Base-by-base conservation (phyloP, 2,329 filamentous ascomycete genomes). In the Fusarium nurragi region DNA sequence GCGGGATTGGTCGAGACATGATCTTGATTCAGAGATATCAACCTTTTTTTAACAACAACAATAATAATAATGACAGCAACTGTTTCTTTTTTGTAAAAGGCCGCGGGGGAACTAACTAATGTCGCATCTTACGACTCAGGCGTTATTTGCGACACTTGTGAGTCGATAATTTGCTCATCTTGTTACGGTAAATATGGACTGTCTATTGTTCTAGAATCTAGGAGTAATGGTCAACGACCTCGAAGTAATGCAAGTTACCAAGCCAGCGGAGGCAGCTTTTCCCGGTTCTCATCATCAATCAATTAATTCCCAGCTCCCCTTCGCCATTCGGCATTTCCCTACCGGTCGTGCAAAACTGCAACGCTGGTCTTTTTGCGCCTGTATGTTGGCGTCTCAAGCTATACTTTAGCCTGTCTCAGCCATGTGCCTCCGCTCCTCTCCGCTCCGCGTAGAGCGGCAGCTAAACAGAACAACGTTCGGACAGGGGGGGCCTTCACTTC, bases 11-110 rank as follows among this genome's bases (percentile, higher is more conserved):
- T 59, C 57, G 18, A 44, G 52, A 47, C 14, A 38, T 34, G 48
- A 39, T 43, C 46, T 47, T 55, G 47, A 54, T 59, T 45, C 44
- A 59, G 41, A 69, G 68, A 70, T 70, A 70, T 70, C 68, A 65
- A 47, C 47, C 57, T 67, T 56, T 38, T 57, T 44, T 51, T 59
- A 54, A 58, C 49, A 51, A 50, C 18, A 50, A 48, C 18, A 63
- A 39, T 41, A 46, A 55, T 54, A 47, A 37, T 48, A 44, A 55
- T 57, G 47, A 53, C 46, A 52, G 45, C n/a, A 48, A 52, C 30
- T 28, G 41, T 47, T 60, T 37, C 16, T 41, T 43, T 43, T 58
- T 45, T n/a, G 47, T 41, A 41, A 36, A 28, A 5, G 30, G 23
- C 44, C 26, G 44, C 48, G 41, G 26, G 34, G 40, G 26, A 18